Conservation (phyloP, 208 protist genomes). For the Herpetomonas samuelpessoai region DNA sequence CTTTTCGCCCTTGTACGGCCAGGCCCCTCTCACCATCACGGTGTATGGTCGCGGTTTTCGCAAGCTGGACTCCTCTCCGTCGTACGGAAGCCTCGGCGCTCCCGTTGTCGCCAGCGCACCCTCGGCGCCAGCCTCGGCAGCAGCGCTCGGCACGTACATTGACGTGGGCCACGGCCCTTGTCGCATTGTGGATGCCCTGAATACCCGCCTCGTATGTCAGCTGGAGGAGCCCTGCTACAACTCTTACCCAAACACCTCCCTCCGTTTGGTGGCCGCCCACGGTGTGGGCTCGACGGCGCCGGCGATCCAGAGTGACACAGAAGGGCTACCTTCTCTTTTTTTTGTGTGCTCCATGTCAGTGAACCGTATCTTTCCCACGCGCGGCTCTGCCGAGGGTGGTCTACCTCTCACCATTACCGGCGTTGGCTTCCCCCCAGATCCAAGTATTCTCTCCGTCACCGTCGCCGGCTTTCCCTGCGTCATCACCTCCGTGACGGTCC, state of each 20-base stretch:
- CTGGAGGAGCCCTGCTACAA: slow-evolving; percentile 24
- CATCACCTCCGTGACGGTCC: slow-evolving; percentile 6
- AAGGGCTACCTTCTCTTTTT: slow-evolving; percentile 6
- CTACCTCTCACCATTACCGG: slow-evolving; percentile 25
- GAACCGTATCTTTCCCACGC: slow-evolving; percentile 7
- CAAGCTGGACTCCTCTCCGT: slow-evolving; percentile 23
- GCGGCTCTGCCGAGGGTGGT: slow-evolving; percentile 25
- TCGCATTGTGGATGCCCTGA: slow-evolving; percentile 25
- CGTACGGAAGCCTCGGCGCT: slow-evolving; percentile 1
- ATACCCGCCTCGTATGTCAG: slow-evolving; percentile 33
- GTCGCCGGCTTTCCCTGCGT: slow-evolving; percentile 28
- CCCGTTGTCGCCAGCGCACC: background rate
- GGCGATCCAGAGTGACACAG: slow-evolving; percentile 14
- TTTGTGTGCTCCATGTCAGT: slow-evolving; percentile 33
- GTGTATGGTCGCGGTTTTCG: slow-evolving; percentile 42
- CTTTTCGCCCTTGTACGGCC: slow-evolving; percentile 24
- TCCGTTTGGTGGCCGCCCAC: slow-evolving; percentile 26
- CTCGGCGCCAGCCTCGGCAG: background rate
- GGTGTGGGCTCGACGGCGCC: background rate
- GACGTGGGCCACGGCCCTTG: slow-evolving; percentile 26
- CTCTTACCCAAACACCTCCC: slow-evolving; percentile 11
- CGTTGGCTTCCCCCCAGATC: slow-evolving; percentile 20
- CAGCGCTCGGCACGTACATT: slow-evolving; percentile 19
- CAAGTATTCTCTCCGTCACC: slow-evolving; percentile 14
- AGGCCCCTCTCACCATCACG: slow-evolving; percentile 32